Percentiles rank a stretch among this genome's conserved stretches.
Conservation (phyloP, 1,139 yeast species). For the Yamadazyma dendronema region DNA sequence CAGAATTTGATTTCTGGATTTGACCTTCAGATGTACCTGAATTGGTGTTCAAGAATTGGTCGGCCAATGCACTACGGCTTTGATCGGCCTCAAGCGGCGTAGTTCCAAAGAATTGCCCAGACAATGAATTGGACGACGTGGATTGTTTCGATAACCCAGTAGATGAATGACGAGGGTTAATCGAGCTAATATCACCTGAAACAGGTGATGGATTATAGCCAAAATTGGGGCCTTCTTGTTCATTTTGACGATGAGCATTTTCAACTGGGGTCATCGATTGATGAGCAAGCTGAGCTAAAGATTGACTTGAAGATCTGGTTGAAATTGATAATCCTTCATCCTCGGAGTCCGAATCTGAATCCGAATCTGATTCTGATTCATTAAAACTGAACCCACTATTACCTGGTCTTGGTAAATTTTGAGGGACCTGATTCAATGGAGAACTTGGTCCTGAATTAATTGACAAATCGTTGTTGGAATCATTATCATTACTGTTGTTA, state of each 20-base stretch:
- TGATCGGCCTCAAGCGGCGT: conserved; percentile 12
- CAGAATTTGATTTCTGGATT: conserved; percentile 12
- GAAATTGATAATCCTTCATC: conserved; percentile 43
- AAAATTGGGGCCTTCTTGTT: conserved; percentile 8
- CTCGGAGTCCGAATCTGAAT: conserved; percentile 20
- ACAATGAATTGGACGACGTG: conserved; percentile 38
- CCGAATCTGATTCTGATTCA: conserved; percentile 21
- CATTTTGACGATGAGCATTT: conserved; percentile 3
- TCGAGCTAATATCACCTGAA: conserved; percentile 24
- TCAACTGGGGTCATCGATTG: conserved; percentile 21
- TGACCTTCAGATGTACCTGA: conserved; percentile 2
- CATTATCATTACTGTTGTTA: conserved; percentile 11
- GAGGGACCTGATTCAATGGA: conserved; percentile 1
- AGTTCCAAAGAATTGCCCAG: conserved; percentile 32
- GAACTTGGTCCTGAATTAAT: conserved; percentile 3
- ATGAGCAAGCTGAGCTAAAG: conserved; percentile 48
- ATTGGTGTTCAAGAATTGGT: conserved; percentile 18
- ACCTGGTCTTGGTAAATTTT: conserved; percentile 3
- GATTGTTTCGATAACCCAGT: conserved; percentile 42
- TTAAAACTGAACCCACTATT: conserved; percentile 12
- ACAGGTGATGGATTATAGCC: conserved; percentile 26
- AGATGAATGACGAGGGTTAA: conserved; percentile 37
- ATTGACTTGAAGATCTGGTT: conserved; percentile 42
- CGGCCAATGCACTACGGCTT: conserved; percentile 18
- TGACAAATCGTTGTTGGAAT: conserved; percentile 1